These are phyloP conservation scores for Exophiala calicioides DNA, from an alignment of 2,329 filamentous ascomycete genomes.

Conservation along the genomic window DNA sequence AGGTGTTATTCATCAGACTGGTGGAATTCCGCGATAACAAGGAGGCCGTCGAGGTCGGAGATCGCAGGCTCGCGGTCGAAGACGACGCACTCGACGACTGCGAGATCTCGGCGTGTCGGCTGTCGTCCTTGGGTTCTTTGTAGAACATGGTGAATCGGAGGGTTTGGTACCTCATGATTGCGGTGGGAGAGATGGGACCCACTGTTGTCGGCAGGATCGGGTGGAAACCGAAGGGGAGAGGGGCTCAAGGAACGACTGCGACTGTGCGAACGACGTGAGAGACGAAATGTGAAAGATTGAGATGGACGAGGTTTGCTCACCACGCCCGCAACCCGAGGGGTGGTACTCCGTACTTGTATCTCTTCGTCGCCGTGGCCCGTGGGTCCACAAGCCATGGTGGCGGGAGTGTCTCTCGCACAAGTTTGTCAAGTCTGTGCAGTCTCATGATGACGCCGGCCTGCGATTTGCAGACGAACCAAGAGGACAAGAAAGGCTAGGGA, in stretches of 20 bases:
- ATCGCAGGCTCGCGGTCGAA: constrained; percentile 24
- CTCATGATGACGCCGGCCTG: constrained; percentile 18
- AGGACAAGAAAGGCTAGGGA: constrained; percentile 12
- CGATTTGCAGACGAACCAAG: constrained; percentile 16
- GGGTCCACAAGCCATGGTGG: constrained; percentile 1
- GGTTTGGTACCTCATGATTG: constrained; percentile 32
- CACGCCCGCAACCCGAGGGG: constrained; percentile 1
- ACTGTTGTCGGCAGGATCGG: too few relatives aligned
- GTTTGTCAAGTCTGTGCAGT: too few relatives aligned
- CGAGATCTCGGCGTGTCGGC: constrained; percentile 8
- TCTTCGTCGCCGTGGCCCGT: constrained; percentile 1
- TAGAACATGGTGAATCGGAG: constrained; percentile 33
- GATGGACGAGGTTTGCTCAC: constrained; percentile 1
- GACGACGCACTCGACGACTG: constrained; percentile 8
- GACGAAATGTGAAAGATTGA: constrained; percentile 4
- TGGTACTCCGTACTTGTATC: constrained; percentile 6
- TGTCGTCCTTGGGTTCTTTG: constrained; percentile 28
- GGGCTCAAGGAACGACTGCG: too few relatives aligned
- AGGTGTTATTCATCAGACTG: constrained; percentile 5
- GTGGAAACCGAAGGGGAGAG: not conserved
- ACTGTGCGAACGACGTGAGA: too few relatives aligned
- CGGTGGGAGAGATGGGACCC: too few relatives aligned
- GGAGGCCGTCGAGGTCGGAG: constrained; percentile 27
- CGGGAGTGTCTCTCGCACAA: too few relatives aligned
- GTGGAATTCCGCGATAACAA: constrained; percentile 23